phyloP scores from a whole-genome alignment of 2,329 filamentous ascomycete genomes.

The Epichloe aotearoae region DNA sequence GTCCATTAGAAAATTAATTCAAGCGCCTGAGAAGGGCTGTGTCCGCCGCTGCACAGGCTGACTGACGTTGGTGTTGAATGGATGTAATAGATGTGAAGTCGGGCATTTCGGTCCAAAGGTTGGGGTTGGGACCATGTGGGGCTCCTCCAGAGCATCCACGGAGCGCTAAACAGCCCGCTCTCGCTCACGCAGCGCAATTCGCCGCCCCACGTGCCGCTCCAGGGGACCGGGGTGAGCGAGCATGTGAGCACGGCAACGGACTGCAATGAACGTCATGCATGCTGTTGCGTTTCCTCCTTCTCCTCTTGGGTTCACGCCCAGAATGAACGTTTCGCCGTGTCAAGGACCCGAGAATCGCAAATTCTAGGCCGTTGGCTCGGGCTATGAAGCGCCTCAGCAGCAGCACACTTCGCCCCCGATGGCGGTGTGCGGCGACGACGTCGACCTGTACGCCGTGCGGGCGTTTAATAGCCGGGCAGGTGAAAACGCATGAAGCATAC shows the following conservation, averaged over 20 bases:
- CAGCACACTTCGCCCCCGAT: slow-evolving; percentile 16
- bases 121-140: background rate
- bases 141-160: background rate
- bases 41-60: no score
- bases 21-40: background rate
- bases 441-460: background rate
- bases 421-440: slow-evolving; percentile 6
- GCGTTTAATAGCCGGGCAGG: background rate
- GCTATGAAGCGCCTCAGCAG: slow-evolving; percentile 20
- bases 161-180: background rate
- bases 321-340: slow-evolving; percentile 7
- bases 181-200: background rate
- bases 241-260: no score
- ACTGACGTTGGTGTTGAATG: no score
- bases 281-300: background rate
- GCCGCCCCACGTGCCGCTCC: background rate
- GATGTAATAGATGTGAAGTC: no score
- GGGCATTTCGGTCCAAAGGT: background rate
- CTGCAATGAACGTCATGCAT: background rate
- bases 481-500: slow-evolving; percentile 5
- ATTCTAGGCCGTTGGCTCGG: slow-evolving; percentile 11
- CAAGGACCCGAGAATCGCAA: background rate
- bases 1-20: background rate
- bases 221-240: background rate
- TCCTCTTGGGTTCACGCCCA: background rate